Evolutionary conservation across 768 basidiomycete species (phyloP).

Genomic region (Cystobasidium onofrii): DNA sequence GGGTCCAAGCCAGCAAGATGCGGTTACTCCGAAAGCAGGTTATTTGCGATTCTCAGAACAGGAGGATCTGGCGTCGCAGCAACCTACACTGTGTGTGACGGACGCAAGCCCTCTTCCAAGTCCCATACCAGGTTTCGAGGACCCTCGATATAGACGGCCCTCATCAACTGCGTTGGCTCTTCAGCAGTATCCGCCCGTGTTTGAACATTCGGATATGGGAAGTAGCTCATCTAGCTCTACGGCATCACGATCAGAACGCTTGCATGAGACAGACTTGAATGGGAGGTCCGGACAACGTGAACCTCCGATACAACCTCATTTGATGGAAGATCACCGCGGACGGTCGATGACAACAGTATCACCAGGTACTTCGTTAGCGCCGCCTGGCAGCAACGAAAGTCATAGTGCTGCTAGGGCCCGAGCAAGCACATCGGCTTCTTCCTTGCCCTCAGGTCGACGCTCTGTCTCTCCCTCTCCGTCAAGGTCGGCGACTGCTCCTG

Average conservation of each 20-base stretch:
- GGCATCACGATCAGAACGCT: neutral
- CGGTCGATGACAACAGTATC: neutral
- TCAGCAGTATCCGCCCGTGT: conserved; percentile 16
- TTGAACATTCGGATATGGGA: conserved; percentile 9
- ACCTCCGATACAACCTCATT: neutral
- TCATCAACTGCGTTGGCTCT: neutral
- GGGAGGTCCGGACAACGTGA: neutral
- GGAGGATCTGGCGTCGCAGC: neutral
- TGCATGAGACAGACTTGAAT: no score
- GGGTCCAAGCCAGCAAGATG: neutral
- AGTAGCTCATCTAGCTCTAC: conserved; percentile 27
- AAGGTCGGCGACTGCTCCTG: neutral
- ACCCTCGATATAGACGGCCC: neutral
- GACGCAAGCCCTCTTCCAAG: conserved; percentile 5
- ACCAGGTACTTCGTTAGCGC: neutral
- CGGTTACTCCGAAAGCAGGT: conserved; percentile 1
- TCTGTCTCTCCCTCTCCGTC: neutral
- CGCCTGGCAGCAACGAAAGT: neutral
- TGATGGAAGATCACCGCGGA: conserved; percentile 1
- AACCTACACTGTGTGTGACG: neutral
- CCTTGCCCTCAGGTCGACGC: neutral
- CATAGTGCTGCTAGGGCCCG: neutral
- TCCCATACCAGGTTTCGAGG: neutral
- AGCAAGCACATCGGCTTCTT: neutral
- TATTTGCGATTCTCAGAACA: neutral